Evolutionary conservation across 2,329 filamentous ascomycete genomes (phyloP).

Genomic region (Ambrosiella xylebori): DNA sequence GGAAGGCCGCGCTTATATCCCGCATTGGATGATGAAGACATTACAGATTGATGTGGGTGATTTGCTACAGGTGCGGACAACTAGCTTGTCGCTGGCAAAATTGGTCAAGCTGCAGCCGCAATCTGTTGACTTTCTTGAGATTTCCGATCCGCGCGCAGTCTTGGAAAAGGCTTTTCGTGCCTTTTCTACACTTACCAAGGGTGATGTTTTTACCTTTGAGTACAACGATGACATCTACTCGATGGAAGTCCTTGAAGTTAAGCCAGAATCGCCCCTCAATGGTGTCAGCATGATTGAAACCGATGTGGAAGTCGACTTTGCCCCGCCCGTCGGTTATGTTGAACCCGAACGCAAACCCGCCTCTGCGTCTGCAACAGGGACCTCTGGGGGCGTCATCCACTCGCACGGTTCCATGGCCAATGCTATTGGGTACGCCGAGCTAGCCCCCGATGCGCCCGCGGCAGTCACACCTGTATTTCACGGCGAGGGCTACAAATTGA

Average conservation of each 20-base stretch:
- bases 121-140: slow-evolving; percentile 83
- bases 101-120: slow-evolving; percentile 96
- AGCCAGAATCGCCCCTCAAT: slow-evolving; percentile 67
- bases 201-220: slow-evolving; percentile 86
- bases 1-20: slow-evolving; percentile 89
- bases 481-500: slow-evolving; percentile 61
- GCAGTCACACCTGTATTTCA: slow-evolving; percentile 63
- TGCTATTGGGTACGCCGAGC: slow-evolving; percentile 88
- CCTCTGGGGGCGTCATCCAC: slow-evolving; percentile 60
- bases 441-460: slow-evolving; percentile 59
- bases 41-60: slow-evolving; percentile 80
- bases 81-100: slow-evolving; percentile 72
- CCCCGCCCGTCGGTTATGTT: slow-evolving; percentile 81
- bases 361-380: slow-evolving; percentile 43
- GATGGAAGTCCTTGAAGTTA: slow-evolving; percentile 84
- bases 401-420: slow-evolving; percentile 89
- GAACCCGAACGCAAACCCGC: slow-evolving; percentile 50
- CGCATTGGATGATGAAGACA: slow-evolving; percentile 95
- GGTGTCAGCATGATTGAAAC: slow-evolving; percentile 92
- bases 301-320: slow-evolving; percentile 91
- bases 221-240: slow-evolving; percentile 94
- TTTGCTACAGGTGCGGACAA: slow-evolving; percentile 86
- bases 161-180: slow-evolving; percentile 92
- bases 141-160: slow-evolving; percentile 91
- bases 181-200: slow-evolving; percentile 83